phyloP scores from a whole-genome alignment of 1,284 basidiomycete species.

The Melampsora americana region DNA sequence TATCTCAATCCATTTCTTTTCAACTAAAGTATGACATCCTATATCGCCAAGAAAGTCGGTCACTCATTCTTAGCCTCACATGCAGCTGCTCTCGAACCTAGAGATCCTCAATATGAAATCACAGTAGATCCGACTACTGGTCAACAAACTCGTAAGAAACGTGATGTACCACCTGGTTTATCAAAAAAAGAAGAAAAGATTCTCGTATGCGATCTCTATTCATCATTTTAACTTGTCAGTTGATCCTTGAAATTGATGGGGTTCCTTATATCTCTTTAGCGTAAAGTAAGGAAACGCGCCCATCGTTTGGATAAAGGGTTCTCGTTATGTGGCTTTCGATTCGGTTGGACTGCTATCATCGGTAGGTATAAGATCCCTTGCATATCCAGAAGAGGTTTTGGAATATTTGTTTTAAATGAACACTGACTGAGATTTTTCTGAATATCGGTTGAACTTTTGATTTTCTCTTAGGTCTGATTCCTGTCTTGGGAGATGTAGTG shows the following conservation, averaged over 20 bases:
- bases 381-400: too few species aligned
- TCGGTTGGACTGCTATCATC: constrained; percentile 51
- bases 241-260: not conserved
- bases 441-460: not conserved
- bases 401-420: not conserved
- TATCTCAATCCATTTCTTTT: not conserved
- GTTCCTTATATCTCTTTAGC: constrained; percentile 6
- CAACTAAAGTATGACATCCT: constrained; percentile 9
- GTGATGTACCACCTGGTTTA: constrained; percentile 52
- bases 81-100: constrained; percentile 37
- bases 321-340: constrained; percentile 51
- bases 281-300: constrained; percentile 31
- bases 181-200: constrained; percentile 51
- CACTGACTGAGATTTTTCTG: not conserved
- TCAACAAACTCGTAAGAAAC: constrained; percentile 52
- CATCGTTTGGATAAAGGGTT: constrained; percentile 45
- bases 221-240: not conserved
- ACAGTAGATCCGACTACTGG: constrained; percentile 49
- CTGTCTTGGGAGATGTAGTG: constrained; percentile 41
- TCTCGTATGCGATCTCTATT: constrained; percentile 13
- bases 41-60: constrained; percentile 33
- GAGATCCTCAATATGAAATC: constrained; percentile 53
- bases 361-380: constrained; percentile 1
- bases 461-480: constrained; percentile 49
- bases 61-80: constrained; percentile 22